phyloP scores from a whole-genome alignment of 495 filamentous ascomycete species.

The Aspergillus panamensis region DNA sequence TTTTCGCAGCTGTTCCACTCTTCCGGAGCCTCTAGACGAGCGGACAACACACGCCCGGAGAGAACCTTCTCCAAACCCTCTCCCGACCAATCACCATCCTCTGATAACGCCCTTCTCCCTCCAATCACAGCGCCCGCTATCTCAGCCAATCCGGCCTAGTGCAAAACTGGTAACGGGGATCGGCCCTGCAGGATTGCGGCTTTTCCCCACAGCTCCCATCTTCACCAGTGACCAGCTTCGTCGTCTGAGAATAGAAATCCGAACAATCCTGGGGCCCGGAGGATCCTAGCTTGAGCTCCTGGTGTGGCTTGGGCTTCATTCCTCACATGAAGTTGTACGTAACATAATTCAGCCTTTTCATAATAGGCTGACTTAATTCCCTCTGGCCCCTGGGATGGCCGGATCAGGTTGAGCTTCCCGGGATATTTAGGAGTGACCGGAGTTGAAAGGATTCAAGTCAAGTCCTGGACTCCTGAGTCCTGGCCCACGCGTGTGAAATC shows the following conservation, averaged over 20 bases:
- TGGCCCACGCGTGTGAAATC: no score
- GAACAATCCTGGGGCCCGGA: not conserved
- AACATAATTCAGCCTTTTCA: not conserved
- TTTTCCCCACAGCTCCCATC: conserved; percentile 22
- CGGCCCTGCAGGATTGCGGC: conserved; percentile 29
- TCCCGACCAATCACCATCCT: conserved; percentile 24
- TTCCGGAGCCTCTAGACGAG: not conserved
- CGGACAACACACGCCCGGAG: not conserved
- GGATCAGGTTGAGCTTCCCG: not conserved
- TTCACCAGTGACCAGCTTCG: not conserved
- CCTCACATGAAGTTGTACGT: not conserved
- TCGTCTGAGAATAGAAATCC: not conserved
- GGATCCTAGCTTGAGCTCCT: not conserved
- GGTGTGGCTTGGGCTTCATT: conserved; percentile 3
- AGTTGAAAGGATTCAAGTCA: no score
- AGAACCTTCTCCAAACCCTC: not conserved
- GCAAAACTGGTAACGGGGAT: conserved; percentile 30
- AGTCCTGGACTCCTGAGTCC: not conserved
- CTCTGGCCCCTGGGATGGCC: not conserved
- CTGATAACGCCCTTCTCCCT: conserved; percentile 21
- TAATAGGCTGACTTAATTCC: not conserved
- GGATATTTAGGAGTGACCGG: no score
- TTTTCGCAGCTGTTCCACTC: not conserved
- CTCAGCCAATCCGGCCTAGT: conserved; percentile 22
- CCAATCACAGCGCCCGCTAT: conserved; percentile 24